phyloP scores from a whole-genome alignment of 805 yeast genomes.

The Pichia paraexigua region DNA sequence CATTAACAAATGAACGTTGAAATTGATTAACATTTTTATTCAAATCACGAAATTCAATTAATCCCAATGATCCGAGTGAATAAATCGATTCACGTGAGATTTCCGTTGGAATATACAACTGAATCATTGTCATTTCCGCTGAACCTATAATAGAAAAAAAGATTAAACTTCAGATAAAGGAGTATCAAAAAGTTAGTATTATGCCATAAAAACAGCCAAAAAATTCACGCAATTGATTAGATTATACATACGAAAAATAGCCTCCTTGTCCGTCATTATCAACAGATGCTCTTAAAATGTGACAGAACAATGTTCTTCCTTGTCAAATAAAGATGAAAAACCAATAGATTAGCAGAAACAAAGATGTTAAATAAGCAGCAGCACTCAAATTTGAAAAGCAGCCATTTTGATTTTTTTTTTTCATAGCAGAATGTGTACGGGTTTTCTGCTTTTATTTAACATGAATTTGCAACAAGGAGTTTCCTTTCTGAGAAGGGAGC shows the following conservation, averaged over 20 bases:
- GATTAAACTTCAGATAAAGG: not conserved
- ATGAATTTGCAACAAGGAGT: not conserved
- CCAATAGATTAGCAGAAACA: too few species aligned
- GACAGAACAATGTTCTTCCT: not conserved
- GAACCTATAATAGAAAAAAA: conserved; percentile 41
- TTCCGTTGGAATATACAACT: conserved; percentile 87
- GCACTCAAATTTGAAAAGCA: not conserved
- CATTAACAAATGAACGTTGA: conserved; percentile 86
- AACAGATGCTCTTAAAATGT: not conserved
- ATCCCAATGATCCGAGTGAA: conserved; percentile 79
- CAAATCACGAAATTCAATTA: conserved; percentile 83
- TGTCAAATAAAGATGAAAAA: not conserved
- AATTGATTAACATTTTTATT: conserved; percentile 78
- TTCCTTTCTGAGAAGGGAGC: not conserved
- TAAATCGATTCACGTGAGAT: conserved; percentile 77
- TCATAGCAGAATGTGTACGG: not conserved
- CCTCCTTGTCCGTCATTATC: conserved; percentile 16
- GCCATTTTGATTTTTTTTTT: not conserved
- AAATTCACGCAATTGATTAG: not conserved
- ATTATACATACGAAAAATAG: conserved; percentile 25
- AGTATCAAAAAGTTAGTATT: not conserved
- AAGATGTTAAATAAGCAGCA: not conserved
- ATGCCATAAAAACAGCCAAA: not conserved
- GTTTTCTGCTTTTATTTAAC: not conserved
- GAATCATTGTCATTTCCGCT: conserved; percentile 95